Percentiles rank a stretch among this genome's conserved stretches.
phyloP scores from a whole-genome alignment of 2,329 filamentous ascomycete genomes.

The Sordariomycetes sp. region DNA sequence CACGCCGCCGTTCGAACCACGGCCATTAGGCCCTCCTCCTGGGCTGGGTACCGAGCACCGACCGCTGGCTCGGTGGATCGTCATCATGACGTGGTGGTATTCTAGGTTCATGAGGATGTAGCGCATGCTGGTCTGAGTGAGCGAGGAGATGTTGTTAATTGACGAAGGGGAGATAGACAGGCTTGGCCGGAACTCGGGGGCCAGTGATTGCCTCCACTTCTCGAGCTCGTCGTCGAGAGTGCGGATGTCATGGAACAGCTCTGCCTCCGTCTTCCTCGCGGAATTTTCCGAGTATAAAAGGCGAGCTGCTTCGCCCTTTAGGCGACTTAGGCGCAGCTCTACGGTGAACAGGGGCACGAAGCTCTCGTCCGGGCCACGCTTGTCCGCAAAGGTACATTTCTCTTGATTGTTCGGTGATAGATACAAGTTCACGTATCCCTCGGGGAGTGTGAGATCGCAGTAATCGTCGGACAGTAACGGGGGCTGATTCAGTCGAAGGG shows the following conservation, averaged over 20 bases:
- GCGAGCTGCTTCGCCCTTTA: slow-evolving; percentile 25
- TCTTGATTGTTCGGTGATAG: neutral
- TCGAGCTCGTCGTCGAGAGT: slow-evolving; percentile 44
- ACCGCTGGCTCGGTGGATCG: slow-evolving; percentile 40
- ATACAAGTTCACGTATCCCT: slow-evolving; percentile 4
- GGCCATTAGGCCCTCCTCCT: slow-evolving; percentile 3
- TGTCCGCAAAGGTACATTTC: neutral
- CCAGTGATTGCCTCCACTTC: slow-evolving; percentile 35
- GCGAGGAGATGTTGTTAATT: slow-evolving; percentile 7
- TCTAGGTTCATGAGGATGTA: slow-evolving; percentile 35
- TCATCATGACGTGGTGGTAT: slow-evolving; percentile 39
- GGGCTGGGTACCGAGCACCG: slow-evolving; percentile 26
- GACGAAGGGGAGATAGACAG: slow-evolving; percentile 22
- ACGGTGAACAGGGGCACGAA: neutral
- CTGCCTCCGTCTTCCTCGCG: slow-evolving; percentile 35
- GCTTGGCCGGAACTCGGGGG: slow-evolving; percentile 27
- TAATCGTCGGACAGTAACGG: slow-evolving; percentile 34
- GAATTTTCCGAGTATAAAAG: slow-evolving; percentile 35
- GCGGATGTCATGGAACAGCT: slow-evolving; percentile 38
- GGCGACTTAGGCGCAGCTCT: neutral
- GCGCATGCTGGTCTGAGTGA: slow-evolving; percentile 20
- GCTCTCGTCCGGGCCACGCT: neutral
- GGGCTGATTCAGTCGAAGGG: slow-evolving; percentile 37
- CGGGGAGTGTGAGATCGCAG: slow-evolving; percentile 36
- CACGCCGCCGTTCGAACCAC: slow-evolving; percentile 26